Base-by-base conservation (phyloP, 1,284 basidiomycete species). In the Apiotrichum montevideense region DNA sequence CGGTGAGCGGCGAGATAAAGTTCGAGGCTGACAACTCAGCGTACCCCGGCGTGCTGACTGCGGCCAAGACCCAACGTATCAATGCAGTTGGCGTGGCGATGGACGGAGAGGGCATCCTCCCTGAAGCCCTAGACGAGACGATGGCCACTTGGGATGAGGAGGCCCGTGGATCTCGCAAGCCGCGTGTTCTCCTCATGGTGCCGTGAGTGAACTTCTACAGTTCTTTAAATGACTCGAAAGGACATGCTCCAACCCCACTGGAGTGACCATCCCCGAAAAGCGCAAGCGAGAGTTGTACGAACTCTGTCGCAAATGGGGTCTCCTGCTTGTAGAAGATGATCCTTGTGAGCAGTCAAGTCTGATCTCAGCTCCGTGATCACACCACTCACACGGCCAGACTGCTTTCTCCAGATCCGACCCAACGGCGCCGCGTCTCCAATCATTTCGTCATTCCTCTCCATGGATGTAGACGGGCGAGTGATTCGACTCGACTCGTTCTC, bases 401-500 rank as follows among this genome's bases (percentile, higher is more conserved):
- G 62, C 66, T 55, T 64, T 67, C 57, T 70, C 8, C 65, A 71
- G 54, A 66, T 67, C 58, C 55, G 69, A 46, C 61, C 69, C 35
- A 75, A 79, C 63, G 74, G 73, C 11, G 70, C 78, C 34, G 77
- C 78, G 33, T 63, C 54, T 29, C 70, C 69, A 8, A 67, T 71
- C n/a, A 51, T 63, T 10, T 54, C 62, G 42, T 55, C 61, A 34
- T 67, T 66, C 64, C 58, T 67, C 11, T 61, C 59, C 44, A 83
- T 86, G 62, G 88, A 90, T 70, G 83, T 83, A 59, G 83, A 90
- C 72, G 88, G 87, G 2, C 83, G 88, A 21, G 88, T 90, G 35
- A 81, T 90, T 51, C 85, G 87, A 3, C 74, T 90, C 34, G 87
- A 90, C 68, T 85, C 84, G 0, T 89, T 90, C 72, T 88, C 86